phyloP scores from a whole-genome alignment of 2,329 filamentous ascomycete genomes.

The Xylaria sp. region DNA sequence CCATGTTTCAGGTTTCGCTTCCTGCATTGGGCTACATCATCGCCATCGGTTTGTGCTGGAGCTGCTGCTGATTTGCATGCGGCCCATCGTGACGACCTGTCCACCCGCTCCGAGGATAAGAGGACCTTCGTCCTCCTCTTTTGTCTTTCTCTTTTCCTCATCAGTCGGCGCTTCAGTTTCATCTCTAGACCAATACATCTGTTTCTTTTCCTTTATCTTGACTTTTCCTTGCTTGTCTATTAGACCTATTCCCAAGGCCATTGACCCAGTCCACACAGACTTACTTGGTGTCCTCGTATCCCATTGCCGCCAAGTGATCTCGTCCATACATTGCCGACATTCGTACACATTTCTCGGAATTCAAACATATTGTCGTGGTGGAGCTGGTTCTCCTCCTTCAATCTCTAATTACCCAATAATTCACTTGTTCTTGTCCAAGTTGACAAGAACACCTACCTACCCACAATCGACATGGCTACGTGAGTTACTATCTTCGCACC shows the following conservation, averaged over 20 bases:
- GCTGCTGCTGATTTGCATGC: constrained; percentile 44
- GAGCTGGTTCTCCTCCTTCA: constrained; percentile 48
- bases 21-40: constrained; percentile 40
- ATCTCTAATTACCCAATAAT: constrained; percentile 45
- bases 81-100: constrained; percentile 41
- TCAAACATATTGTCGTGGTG: constrained; percentile 31
- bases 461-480: constrained; percentile 55
- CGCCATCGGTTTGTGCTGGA: constrained; percentile 20
- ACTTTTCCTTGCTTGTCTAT: constrained; percentile 40
- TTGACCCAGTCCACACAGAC: constrained; percentile 38
- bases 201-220: constrained; percentile 40
- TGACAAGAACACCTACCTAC: constrained; percentile 41
- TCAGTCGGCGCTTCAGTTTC: constrained; percentile 46
- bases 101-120: constrained; percentile 47
- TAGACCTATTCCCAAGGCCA: constrained; percentile 45
- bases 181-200: constrained; percentile 46
- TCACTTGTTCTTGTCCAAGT: constrained; percentile 41
- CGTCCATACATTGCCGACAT: constrained; percentile 28
- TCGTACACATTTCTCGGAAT: constrained; percentile 37
- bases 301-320: constrained; percentile 41
- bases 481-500: constrained; percentile 46
- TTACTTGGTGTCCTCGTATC: constrained; percentile 40
- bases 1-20: constrained; percentile 50
- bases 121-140: constrained; percentile 45
- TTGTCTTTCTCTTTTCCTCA: constrained; percentile 38